Conservation (phyloP, 2,329 filamentous ascomycete genomes). For the Hypoxylon sp. region DNA sequence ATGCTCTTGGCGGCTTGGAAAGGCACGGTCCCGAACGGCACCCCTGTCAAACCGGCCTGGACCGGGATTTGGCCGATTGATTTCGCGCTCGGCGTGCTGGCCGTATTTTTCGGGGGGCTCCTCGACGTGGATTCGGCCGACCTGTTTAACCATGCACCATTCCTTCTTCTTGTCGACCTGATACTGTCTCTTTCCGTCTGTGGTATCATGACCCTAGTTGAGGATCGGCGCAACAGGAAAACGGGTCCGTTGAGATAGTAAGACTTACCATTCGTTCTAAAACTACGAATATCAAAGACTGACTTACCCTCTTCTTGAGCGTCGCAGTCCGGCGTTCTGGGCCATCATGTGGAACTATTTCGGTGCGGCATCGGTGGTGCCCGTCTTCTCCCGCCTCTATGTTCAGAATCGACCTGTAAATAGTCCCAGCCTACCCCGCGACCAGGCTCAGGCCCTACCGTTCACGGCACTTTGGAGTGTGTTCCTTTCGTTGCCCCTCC, state of each 20-base stretch:
- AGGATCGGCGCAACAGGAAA: conserved; percentile 25
- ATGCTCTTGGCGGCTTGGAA: conserved; percentile 25
- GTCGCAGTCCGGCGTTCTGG: conserved; percentile 27
- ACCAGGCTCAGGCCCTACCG: conserved; percentile 33
- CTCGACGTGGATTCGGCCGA: conserved; percentile 18
- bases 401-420: conserved; percentile 17
- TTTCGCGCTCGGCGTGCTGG: conserved; percentile 17
- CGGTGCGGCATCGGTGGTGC: conserved; percentile 29
- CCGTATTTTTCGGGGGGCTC: conserved; percentile 21
- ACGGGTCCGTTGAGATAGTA: conserved; percentile 30
- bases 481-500: conserved; percentile 2
- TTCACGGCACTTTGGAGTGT: conserved; percentile 27
- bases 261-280: background rate
- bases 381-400: conserved; percentile 24
- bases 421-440: conserved; percentile 19
- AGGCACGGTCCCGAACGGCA: conserved; percentile 17
- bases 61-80: conserved; percentile 33
- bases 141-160: conserved; percentile 15
- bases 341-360: conserved; percentile 32
- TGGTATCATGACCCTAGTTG: conserved; percentile 21
- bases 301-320: background rate
- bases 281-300: background rate
- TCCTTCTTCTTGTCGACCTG: conserved; percentile 27
- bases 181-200: conserved; percentile 31
- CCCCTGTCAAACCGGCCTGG: conserved; percentile 25